Base-by-base conservation (phyloP, 2,329 filamentous ascomycete species). In the Cladosporium sp. region DNA sequence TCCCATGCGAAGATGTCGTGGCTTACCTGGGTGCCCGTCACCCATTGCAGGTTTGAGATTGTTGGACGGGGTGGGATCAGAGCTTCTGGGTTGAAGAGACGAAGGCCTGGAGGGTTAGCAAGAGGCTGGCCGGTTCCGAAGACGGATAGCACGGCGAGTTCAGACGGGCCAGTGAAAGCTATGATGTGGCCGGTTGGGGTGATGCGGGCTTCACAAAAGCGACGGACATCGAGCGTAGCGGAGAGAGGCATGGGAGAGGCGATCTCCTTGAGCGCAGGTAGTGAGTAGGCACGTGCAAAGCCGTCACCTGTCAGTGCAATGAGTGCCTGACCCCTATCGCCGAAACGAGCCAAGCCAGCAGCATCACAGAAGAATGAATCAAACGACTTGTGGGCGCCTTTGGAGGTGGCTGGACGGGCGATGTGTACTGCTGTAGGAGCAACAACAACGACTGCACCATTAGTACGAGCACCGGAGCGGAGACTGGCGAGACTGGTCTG, bases 21-120 rank as follows among this genome's bases (percentile, higher is more conserved):
- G 11, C 40, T 43, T 8, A 43, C 40, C 40, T 51, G 49, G 1
- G 93, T 97, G 3, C 94, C 94, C 0, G 92, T 89, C 55, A 99
- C 91, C 94, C 94, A 99, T 75, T 97, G 92, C 38, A 99, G 75
- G 68, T 95, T 96, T 19, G 90, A 95, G 61, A 99, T 99, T 0
- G 92, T 96, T 1, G 94, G 94, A 2, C 94, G 85, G 12, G 90
- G 82, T 1, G 92, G 93, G 20, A 89, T 82, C 15, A 83, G 70
- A 0, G 90, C 82, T 59, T 89, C 81, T 0, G 89, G 86, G 70
- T 97, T 96, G 73, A 90, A 84, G 3, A 99, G 80, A 7, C 80
- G 84, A n/a, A 84, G 76, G 15, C 78, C 76, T 43, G 70, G 74
- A n/a, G 62, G 64, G 11, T 51, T 25, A 37, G 73, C 72, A 61